Evolutionary conservation across 768 basidiomycete genomes (phyloP), one percentile per base, ranked within the genome.

Genomic region (Termitomyces sp.): DNA sequence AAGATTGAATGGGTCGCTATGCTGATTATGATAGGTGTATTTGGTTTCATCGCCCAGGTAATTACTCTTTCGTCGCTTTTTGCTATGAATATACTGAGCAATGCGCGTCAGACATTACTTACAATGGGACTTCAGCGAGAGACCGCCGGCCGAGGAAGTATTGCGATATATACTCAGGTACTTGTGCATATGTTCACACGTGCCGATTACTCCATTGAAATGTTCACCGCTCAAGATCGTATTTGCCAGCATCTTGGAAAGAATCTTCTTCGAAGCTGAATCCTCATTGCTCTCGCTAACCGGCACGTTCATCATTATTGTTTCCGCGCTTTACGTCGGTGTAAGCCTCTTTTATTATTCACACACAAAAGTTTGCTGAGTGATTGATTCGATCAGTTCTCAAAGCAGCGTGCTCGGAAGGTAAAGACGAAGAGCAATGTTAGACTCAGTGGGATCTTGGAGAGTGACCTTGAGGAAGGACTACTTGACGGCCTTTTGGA

Each of bases 231-330:
- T 14, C 5, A 62, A 88, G 80, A 79, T 92, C 40, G 74, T 91
- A n/a, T 92, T 87, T 66, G 84, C 89, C 0, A 74, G 80, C 2
- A 67, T 85, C 16, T 74, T 91, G 12, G 88, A 94, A 68, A 74
- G 82, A 4, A 61, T 87, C 44, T 79, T 89, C 64, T 90, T 93
- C 70, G 75, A 83, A 48, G 78, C 78, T 0, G 68, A 74, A 5
- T 89, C 89, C 0, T 80, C 87, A 1, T 62, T 75, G 1, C 72
- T 88, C 32, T 88, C 86, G 3, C 66, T 86, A 5, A 63, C 84
- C 10, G 92, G 92, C 1, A 85, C 84, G 1, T 47, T 74, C 5
- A 82, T 91, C 58, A 93, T 92, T 63, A 69, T 91, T 40, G 63
- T 73, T 2, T 79, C 83, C 10, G 89, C 89, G 0, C 62, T 86